Percentiles rank a stretch among this genome's conserved stretches.
Conservation (phyloP, 1,284 basidiomycete species). For the Ustilago shanxiensis region DNA sequence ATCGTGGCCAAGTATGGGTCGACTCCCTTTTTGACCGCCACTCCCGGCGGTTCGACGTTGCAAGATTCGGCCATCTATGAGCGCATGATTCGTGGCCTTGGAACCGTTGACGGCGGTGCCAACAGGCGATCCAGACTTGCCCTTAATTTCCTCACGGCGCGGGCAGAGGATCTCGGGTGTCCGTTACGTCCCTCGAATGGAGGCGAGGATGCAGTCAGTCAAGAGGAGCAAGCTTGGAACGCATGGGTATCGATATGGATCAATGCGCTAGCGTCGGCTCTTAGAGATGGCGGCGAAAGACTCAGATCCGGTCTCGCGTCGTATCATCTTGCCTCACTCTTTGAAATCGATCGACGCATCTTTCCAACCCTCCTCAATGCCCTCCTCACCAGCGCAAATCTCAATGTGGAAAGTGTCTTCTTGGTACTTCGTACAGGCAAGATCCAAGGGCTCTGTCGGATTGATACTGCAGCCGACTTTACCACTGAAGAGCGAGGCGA, state of each 20-base stretch:
- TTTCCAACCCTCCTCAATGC: conserved; percentile 38
- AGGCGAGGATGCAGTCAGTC: not conserved
- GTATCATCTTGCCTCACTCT: conserved; percentile 43
- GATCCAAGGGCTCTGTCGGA: conserved; percentile 39
- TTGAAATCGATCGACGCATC: conserved; percentile 41
- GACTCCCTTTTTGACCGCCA: conserved; percentile 28
- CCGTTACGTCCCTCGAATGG: conserved; percentile 18
- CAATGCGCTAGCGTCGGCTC: conserved; percentile 18
- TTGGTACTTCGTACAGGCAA: conserved; percentile 42
- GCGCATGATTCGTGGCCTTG: conserved; percentile 49
- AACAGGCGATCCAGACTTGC: conserved; percentile 40
- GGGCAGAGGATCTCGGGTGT: conserved; percentile 33
- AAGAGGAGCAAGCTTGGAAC: conserved; percentile 18
- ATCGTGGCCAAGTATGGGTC: conserved; percentile 46
- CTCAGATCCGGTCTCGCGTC: conserved; percentile 51
- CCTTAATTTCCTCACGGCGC: conserved; percentile 28
- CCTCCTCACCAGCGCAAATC: conserved; percentile 17
- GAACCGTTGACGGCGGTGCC: conserved; percentile 47
- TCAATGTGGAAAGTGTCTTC: conserved; percentile 50
- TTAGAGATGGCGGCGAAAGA: conserved; percentile 40
- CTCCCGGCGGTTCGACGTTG: conserved; percentile 11
- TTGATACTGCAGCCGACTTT: conserved; percentile 35
- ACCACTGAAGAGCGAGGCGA: conserved; percentile 18
- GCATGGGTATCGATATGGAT: conserved; percentile 38
- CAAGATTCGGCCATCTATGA: conserved; percentile 37